Base-by-base conservation (phyloP, 2,329 filamentous ascomycete genomes). In the Talaromyces sp. region DNA sequence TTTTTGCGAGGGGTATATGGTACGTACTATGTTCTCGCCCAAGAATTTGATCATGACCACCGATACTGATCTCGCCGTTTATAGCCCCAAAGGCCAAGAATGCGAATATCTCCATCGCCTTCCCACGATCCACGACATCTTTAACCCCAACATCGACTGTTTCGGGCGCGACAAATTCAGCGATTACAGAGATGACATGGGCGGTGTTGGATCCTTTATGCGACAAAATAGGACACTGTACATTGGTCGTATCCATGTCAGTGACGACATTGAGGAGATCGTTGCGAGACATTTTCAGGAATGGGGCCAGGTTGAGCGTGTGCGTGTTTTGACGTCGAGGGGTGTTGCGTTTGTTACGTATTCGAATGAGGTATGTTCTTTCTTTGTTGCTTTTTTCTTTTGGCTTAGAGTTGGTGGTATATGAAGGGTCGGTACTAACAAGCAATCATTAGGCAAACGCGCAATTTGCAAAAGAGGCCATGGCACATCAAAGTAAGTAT, bases 321-420 rank as follows among this genome's bases (percentile, higher is more conserved):
- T 89, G 54, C 88, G 95, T 31, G 93, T 98, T 1, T 81, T 99
- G 14, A 97, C 96, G 63, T 88, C 87, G 0, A 82, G 93, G 44
- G 96, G 95, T 61, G 95, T 99, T 21, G 96, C 88, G 0, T 99
- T 99, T 75, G 88, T 99, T 62, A 99, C 96, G 9, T 98, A 98
- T 73, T 84, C 86, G 25, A 96, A 96, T 73, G 91, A 96, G 72
- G 62, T 60, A 31, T 40, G 61, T 50, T 37, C 11, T 42, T 21
- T 7, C 33, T n/a, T n/a, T n/a, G n/a, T n/a, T n/a, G n/a, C n/a
- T n/a, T n/a, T n/a, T n/a, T n/a, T n/a, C n/a, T n/a, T n/a, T n/a
- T n/a, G n/a, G n/a, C 5, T 55, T 5, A 5, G 31, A 25, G 9
- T 18, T 33, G 7, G 5, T 40, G 54, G 35, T 25, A 55, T 37